Base-by-base conservation (phyloP, 306 rosid species). In the Lathyrus tuberosus region DNA sequence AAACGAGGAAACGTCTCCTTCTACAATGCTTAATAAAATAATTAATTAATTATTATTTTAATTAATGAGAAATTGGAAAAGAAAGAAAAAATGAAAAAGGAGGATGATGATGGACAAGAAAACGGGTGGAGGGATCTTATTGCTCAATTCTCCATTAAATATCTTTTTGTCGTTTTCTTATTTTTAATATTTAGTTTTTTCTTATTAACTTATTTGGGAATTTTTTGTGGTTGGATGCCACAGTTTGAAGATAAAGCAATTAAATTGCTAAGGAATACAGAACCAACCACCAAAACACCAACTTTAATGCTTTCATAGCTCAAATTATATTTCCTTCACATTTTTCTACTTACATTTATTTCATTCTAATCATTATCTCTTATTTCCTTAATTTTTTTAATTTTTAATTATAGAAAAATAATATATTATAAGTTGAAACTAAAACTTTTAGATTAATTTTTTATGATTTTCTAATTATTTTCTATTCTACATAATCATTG, bases 1-100 rank as follows among this genome's bases (percentile, higher is more conserved):
- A 87, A 84, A 88, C 94, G 92, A 90, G 92, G 98, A 93, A 90
- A 90, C 89, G 97, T 94, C 97, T 86, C 44, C 96, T 85, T 90
- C 96, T 77, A 72, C 85, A 80, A 80, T 78, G 87, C 82, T 84
- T 67, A 77, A 76, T 72, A 70, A 74, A 74, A 11, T 41, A 20
- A 37, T 37, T 61, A 7, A 17, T 51, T 6, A n/a, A 6, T 30
- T 13, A 24, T 1, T 10, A 11, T 10, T 68, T 75, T 75, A 18
- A 53, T 73, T 58, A 59, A 67, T 72, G 8, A 78, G 30, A 47
- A 35, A 35, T 7, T 35, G 6, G 0, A 57, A 66, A 73, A 11
- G 1, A 33, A 3, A 62, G 13, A 30, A 3, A 40, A 56, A 37
- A 31, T 1, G 3, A n/a, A 18, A 47, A 37, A 13, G 54, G 61